These are phyloP conservation scores for Sherardia arvensis DNA, from an alignment of 257 asterid genomes.

Conservation along the genomic window DNA sequence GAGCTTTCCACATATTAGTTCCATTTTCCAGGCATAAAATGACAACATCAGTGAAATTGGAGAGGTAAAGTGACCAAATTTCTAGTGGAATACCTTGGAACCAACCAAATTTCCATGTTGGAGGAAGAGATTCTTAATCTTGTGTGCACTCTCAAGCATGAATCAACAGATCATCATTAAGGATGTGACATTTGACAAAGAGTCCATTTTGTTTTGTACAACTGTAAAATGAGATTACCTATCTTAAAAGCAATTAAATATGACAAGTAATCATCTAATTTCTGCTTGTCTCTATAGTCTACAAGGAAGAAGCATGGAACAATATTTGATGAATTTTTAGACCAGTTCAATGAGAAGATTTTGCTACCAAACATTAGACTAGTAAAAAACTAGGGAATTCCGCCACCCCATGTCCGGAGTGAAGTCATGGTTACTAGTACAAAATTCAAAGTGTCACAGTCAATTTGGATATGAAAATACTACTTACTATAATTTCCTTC, in stretches of 20 bases:
- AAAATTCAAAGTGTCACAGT: background rate
- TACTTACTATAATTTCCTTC: background rate
- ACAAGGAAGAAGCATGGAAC: background rate
- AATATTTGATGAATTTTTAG: background rate
- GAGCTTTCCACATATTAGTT: slow-evolving; percentile 1
- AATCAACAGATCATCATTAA: background rate
- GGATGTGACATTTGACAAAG: background rate
- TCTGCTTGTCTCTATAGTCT: background rate
- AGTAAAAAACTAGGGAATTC: background rate
- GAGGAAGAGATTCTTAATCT: background rate
- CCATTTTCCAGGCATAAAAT: background rate
- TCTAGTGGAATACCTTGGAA: slow-evolving; percentile 3
- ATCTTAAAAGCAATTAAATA: background rate
- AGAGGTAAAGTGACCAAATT: background rate
- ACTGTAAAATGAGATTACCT: background rate
- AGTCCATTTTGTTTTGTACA: background rate
- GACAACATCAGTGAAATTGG: background rate
- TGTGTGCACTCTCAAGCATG: background rate
- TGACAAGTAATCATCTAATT: background rate
- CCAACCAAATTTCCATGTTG: background rate
- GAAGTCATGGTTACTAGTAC: background rate
- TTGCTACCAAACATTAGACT: background rate
- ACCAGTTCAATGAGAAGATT: background rate
- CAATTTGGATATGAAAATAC: background rate
- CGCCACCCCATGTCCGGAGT: background rate